Conservation (phyloP, 768 basidiomycete genomes). For the Agaricus subrufescens region DNA sequence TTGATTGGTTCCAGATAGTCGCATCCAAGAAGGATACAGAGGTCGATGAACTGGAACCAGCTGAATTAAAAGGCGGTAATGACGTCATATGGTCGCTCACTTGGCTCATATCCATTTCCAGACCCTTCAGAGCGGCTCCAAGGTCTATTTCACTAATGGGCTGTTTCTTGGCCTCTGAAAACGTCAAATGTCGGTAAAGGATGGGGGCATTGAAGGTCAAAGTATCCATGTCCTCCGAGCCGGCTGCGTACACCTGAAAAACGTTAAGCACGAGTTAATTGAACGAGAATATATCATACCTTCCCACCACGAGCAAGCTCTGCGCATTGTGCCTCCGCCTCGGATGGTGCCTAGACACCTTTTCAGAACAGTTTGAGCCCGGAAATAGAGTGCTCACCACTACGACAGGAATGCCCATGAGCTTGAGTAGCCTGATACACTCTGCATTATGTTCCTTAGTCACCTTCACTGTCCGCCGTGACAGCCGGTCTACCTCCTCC, state of each 20-base stretch:
- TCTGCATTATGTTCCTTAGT: constrained; percentile 97
- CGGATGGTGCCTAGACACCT: constrained; percentile 79
- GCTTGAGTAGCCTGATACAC: constrained; percentile 74
- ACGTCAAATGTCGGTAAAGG: constrained; percentile 92
- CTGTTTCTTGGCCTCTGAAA: constrained; percentile 95
- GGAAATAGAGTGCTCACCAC: constrained; percentile 47
- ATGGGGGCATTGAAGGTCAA: constrained; percentile 93
- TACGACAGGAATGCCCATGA: constrained; percentile 98
- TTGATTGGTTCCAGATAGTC: constrained; percentile 99
- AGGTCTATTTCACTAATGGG: constrained; percentile 93
- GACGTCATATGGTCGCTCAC: constrained; percentile 30
- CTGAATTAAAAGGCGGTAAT: background rate
- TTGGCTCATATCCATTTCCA: constrained; percentile 90
- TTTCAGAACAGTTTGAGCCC: constrained; percentile 3
- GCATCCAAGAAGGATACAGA: constrained; percentile 95
- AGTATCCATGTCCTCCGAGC: constrained; percentile 99
- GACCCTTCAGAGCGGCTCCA: constrained; percentile 75
- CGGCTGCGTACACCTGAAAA: constrained; percentile 86
- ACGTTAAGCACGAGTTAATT: background rate
- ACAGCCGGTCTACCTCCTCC: constrained; percentile 89
- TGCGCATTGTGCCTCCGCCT: constrained; percentile 98
- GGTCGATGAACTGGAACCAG: constrained; percentile 79
- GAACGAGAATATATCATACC: constrained; percentile 32
- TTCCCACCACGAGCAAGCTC: constrained; percentile 96
- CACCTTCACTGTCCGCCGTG: constrained; percentile 89